Evolutionary conservation across 495 filamentous ascomycete genomes (phyloP).

Genomic region (Hypomontagnella monticulosa): DNA sequence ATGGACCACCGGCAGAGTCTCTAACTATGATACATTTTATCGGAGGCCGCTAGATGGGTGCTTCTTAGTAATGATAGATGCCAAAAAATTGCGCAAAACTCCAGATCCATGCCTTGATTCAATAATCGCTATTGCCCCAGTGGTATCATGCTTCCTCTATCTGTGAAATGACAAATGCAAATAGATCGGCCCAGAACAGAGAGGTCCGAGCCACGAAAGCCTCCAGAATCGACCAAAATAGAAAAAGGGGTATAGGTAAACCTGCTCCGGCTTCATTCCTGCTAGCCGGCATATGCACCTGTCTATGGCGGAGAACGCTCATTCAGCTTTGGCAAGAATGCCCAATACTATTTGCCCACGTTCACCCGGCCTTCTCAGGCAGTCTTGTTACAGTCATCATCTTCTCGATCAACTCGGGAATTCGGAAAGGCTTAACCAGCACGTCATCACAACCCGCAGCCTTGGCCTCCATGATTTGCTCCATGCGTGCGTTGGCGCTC

Average conservation of each 20-base stretch:
- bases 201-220: neutral
- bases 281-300: too few relatives aligned
- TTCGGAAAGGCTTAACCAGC: conserved; percentile 57
- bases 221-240: neutral
- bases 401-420: conserved; percentile 57
- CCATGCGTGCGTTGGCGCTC: conserved; percentile 79
- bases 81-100: conserved; percentile 17
- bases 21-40: neutral
- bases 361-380: conserved; percentile 17
- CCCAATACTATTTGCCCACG: neutral
- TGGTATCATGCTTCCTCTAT: conserved; percentile 35
- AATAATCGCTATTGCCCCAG: conserved; percentile 27
- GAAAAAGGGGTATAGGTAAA: neutral
- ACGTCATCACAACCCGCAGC: conserved; percentile 60
- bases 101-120: conserved; percentile 27
- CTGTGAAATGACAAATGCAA: conserved; percentile 29
- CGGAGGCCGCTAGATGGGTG: neutral
- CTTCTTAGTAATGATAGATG: neutral
- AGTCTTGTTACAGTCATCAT: conserved; percentile 45
- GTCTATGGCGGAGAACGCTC: neutral
- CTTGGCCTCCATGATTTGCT: conserved; percentile 67
- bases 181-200: neutral
- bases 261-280: neutral
- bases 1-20: neutral
- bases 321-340: neutral